phyloP scores from a whole-genome alignment of 345 rosid species.

The Pelargonium nanum region DNA sequence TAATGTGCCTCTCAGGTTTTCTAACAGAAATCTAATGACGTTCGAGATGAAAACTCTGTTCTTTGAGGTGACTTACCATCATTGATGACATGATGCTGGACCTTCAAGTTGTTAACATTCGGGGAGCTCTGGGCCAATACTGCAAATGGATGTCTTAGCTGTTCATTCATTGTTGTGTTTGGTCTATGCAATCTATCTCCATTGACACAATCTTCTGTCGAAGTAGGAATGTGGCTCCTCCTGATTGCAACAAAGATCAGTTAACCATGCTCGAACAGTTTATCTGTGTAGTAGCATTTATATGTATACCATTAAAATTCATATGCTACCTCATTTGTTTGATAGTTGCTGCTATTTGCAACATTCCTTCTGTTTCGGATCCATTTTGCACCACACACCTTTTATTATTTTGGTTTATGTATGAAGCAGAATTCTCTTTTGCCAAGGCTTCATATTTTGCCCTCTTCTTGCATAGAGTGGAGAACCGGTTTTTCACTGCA shows the following conservation, averaged over 20 bases:
- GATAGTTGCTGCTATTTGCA: conserved; percentile 30
- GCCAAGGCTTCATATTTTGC: conserved; percentile 88
- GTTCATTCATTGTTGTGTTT: conserved; percentile 34
- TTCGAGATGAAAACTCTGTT: neutral
- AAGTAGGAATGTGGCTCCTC: conserved; percentile 50
- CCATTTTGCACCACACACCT: conserved; percentile 21
- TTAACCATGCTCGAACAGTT: neutral
- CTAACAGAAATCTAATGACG: neutral
- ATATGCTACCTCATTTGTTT: conserved; percentile 47
- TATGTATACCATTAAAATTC: neutral
- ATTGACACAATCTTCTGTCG: conserved; percentile 26
- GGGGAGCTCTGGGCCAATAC: conserved; percentile 47
- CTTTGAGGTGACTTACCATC: conserved; percentile 29
- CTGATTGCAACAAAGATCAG: conserved; percentile 18
- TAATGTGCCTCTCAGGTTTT: conserved; percentile 8
- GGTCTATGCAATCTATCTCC: conserved; percentile 43
- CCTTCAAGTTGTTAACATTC: conserved; percentile 13
- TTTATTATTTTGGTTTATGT: conserved; percentile 55
- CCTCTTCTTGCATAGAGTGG: conserved; percentile 96
- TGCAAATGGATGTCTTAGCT: conserved; percentile 52
- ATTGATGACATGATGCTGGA: conserved; percentile 24
- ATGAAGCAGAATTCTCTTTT: conserved; percentile 52
- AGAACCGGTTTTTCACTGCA: conserved; percentile 92
- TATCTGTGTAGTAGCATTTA: too few species aligned
- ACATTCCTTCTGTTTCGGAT: conserved; percentile 21